phyloP scores from a whole-genome alignment of 2,329 filamentous ascomycete genomes.

The Endothia cerciana region DNA sequence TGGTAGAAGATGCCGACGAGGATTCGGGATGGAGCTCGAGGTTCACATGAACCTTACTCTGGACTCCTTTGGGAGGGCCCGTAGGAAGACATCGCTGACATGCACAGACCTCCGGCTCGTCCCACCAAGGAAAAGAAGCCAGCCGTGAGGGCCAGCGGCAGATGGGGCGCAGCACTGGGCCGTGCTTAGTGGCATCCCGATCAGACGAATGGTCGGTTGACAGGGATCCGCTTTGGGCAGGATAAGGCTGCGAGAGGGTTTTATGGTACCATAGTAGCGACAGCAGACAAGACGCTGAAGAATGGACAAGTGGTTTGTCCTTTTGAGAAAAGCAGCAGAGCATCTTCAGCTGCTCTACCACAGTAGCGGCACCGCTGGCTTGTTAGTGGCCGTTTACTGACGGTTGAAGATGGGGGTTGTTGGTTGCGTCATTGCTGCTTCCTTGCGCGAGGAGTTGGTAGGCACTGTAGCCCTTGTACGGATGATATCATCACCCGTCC shows the following conservation, averaged over 20 bases:
- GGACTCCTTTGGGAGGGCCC: too few species aligned
- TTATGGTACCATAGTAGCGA: neutral
- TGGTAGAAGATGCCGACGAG: neutral
- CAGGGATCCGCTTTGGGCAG: neutral
- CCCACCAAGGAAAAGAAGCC: neutral
- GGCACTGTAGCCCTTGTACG: slow-evolving; percentile 9
- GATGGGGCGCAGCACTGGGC: slow-evolving; percentile 6
- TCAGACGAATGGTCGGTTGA: neutral
- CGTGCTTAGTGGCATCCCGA: neutral
- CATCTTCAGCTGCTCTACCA: neutral
- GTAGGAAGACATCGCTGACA: neutral
- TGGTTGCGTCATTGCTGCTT: slow-evolving; percentile 28
- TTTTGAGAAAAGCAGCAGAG: neutral
- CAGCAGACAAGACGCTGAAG: neutral
- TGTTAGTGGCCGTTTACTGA: too few species aligned
- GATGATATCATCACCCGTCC: slow-evolving; percentile 27
- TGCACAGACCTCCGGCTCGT: neutral
- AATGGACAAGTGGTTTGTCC: neutral
- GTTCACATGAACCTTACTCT: too few species aligned
- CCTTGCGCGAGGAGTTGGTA: neutral
- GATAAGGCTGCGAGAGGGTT: slow-evolving; percentile 3
- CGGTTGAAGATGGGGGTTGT: neutral
- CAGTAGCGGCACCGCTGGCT: neutral
- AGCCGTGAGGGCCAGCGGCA: neutral
- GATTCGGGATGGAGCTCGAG: neutral